Conservation (phyloP, 768 basidiomycete genomes). For the Kwoniella newhampshirensis region DNA sequence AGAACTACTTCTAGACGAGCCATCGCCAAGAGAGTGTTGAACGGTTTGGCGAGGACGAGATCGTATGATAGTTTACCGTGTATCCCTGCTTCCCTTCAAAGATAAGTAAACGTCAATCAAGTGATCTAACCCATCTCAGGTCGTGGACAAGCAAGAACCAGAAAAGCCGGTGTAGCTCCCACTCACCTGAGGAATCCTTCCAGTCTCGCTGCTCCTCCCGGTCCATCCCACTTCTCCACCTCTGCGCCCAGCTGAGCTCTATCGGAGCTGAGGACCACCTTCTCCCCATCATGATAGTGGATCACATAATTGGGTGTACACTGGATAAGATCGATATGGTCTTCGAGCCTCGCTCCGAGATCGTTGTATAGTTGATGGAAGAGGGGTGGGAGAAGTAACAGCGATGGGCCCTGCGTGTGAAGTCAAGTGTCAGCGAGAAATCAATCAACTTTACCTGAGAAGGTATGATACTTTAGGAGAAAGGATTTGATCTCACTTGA, state of each 20-base stretch:
- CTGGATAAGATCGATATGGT: conserved; percentile 54
- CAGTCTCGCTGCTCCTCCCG: conserved; percentile 52
- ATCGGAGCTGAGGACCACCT: conserved; percentile 53
- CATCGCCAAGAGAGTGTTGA: conserved; percentile 51
- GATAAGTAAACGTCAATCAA: neutral
- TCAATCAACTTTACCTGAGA: too few species aligned
- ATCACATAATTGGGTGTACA: conserved; percentile 57
- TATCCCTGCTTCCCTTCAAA: conserved; percentile 41
- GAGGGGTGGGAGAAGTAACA: conserved; percentile 54
- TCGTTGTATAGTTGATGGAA: conserved; percentile 55
- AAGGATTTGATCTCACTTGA: conserved; percentile 45
- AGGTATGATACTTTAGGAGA: too few species aligned
- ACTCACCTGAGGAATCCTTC: conserved; percentile 48
- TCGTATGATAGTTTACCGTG: conserved; percentile 55
- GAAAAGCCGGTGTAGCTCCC: neutral
- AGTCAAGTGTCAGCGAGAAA: neutral
- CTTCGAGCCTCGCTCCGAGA: conserved; percentile 51
- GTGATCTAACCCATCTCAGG: neutral
- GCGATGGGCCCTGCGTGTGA: conserved; percentile 44
- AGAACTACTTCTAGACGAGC: conserved; percentile 52
- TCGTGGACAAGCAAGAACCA: neutral
- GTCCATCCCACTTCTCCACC: conserved; percentile 55
- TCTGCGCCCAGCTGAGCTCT: conserved; percentile 52
- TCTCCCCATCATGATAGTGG: conserved; percentile 56
- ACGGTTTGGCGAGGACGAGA: conserved; percentile 55